Conservation (phyloP, 345 rosid species). For the Bretschneidera sinensis region DNA sequence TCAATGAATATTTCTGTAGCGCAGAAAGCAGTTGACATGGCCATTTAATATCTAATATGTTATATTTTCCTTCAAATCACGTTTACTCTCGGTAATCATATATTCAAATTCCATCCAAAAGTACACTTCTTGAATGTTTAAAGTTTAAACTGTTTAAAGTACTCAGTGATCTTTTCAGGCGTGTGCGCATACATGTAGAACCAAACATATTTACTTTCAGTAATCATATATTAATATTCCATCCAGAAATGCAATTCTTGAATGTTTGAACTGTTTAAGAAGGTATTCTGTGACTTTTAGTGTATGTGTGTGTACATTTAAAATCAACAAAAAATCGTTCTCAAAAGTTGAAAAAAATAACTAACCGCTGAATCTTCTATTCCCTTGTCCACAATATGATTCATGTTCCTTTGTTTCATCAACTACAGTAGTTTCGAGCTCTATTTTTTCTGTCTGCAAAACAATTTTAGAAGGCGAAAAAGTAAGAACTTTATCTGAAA, state of each 20-base stretch:
- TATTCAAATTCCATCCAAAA: not conserved
- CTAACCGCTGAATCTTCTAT: slow-evolving; percentile 89
- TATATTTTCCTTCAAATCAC: not conserved
- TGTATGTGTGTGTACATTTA: slow-evolving; percentile 4
- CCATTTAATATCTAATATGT: not conserved
- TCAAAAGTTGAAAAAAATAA: slow-evolving; percentile 21
- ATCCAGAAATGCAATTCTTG: too few relatives aligned
- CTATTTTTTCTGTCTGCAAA: slow-evolving; percentile 89
- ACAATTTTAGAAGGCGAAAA: slow-evolving; percentile 8
- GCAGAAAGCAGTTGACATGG: not conserved
- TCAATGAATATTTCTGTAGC: not conserved
- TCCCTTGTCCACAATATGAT: slow-evolving; percentile 77
- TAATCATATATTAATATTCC: too few relatives aligned
- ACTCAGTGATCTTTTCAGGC: too few relatives aligned
- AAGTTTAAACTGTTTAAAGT: too few relatives aligned
- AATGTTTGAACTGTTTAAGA: not conserved
- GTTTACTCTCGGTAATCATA: not conserved
- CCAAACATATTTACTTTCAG: too few relatives aligned
- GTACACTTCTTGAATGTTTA: too few relatives aligned
- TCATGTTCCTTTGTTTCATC: slow-evolving; percentile 96
- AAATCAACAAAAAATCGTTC: too few relatives aligned
- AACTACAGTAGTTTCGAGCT: slow-evolving; percentile 95
- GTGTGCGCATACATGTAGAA: too few relatives aligned
- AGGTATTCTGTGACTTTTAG: too few relatives aligned
- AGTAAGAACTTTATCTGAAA: not conserved